Base-by-base conservation (phyloP, 495 filamentous ascomycete genomes). In the Penicillium parvum region DNA sequence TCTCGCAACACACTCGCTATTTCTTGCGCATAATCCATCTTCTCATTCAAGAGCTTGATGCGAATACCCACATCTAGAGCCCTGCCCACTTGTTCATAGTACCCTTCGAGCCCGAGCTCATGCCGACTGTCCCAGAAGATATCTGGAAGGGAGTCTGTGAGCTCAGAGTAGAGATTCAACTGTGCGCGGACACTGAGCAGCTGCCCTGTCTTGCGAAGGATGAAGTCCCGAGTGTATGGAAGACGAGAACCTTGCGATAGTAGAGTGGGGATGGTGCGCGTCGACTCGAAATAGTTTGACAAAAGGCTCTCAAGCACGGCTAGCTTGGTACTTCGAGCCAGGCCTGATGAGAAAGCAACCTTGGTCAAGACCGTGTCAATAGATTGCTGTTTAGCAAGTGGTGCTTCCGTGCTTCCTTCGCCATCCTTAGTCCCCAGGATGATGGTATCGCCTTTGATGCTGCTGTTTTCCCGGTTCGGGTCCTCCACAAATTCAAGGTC, bases 11-110 rank as follows among this genome's bases (percentile, higher is more conserved):
- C 90, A 47, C 75, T 86, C 8, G 92, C 91, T 55, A 96, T 96
- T 58, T 96, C 92, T 54, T 89, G 86, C 1, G 90, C 92, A 68
- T 97, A 97, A 56, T 95, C 91, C 80, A 98, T 90, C 71, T 91
- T 94, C 69, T 90, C 87, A 64, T 98, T 98, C 52, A 97, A 65
- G 16, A 85, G 80, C 53, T 86, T 87, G 71, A 98, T 96, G 26
- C 92, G 78, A 25, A 90, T 85, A n/a, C 87, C 84, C 10, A 95
- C 89, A 66, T 96, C 94, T 40, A 98, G 73, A 1, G 90, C 85
- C 37, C 83, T 78, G 12, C 91, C 90, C 7, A 95, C 89, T 64
- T 91, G 84, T 47, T 94, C 88, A 61, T 96, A 98, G 58, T 96
- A 96, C 12, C 82, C 86, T 62, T 96, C 90, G 4, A 96, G 70